Percentiles rank a stretch among this genome's conserved stretches.
phyloP scores from a whole-genome alignment of 1,284 basidiomycete species.

The Malassezia vespertilionis region DNA sequence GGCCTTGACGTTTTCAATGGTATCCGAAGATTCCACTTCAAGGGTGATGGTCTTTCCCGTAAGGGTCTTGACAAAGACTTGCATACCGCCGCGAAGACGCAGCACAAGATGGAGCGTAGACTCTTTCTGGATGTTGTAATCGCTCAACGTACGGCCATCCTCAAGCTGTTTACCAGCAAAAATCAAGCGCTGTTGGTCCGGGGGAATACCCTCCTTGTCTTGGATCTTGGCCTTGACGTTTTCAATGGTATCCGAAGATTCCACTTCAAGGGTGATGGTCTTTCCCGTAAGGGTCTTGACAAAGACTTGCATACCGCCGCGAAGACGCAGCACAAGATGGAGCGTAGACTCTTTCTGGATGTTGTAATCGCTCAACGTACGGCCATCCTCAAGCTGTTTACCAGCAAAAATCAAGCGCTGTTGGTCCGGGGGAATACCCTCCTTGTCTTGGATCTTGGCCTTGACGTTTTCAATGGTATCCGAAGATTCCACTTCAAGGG shows the following conservation, averaged over 20 bases:
- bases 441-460: constrained; percentile 53
- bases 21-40: constrained; percentile 79
- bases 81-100: constrained; percentile 44
- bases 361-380: constrained; percentile 50
- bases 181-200: constrained; percentile 51
- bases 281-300: constrained; percentile 47
- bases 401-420: constrained; percentile 51
- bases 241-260: constrained; percentile 48
- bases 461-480: constrained; percentile 84
- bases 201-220: constrained; percentile 51
- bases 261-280: constrained; percentile 49
- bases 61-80: constrained; percentile 55
- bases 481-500: constrained; percentile 72
- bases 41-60: constrained; percentile 96
- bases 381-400: constrained; percentile 50
- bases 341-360: constrained; percentile 46
- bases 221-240: constrained; percentile 51
- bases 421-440: constrained; percentile 49
- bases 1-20: constrained; percentile 67
- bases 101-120: constrained; percentile 39
- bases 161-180: constrained; percentile 51
- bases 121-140: constrained; percentile 49
- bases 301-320: constrained; percentile 56
- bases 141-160: constrained; percentile 50
- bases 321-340: constrained; percentile 39